Evolutionary conservation across 2,329 filamentous ascomycete species (phyloP).

Genomic region (Fusarium equiseti): DNA sequence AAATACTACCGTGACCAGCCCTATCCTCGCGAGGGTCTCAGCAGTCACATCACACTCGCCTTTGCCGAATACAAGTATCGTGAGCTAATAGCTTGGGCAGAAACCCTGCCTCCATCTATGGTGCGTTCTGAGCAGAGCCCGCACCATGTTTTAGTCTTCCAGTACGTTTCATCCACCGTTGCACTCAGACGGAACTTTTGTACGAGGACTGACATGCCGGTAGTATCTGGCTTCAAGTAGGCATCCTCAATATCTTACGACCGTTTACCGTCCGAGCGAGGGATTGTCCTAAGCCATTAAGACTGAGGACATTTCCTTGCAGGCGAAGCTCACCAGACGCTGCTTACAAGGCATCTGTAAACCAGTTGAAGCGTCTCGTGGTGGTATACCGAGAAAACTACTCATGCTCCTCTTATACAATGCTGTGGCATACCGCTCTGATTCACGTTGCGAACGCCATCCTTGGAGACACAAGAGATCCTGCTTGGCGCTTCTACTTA

Average conservation of each 20-base stretch:
- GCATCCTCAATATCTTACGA: slow-evolving; percentile 54
- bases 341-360: slow-evolving; percentile 52
- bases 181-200: background rate
- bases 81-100: slow-evolving; percentile 55
- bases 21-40: slow-evolving; percentile 13
- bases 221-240: slow-evolving; percentile 57
- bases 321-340: slow-evolving; percentile 46
- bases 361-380: slow-evolving; percentile 55
- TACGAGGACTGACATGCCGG: background rate
- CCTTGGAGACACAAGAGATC: slow-evolving; percentile 47
- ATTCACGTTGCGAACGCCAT: slow-evolving; percentile 56
- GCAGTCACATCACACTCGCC: slow-evolving; percentile 21
- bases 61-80: slow-evolving; percentile 55
- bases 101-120: slow-evolving; percentile 48
- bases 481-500: slow-evolving; percentile 53
- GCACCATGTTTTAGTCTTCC: slow-evolving; percentile 53
- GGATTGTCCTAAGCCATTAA: background rate
- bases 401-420: slow-evolving; percentile 51
- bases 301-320: slow-evolving; percentile 49
- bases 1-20: slow-evolving; percentile 44
- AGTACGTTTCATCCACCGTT: slow-evolving; percentile 47
- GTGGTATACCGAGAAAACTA: slow-evolving; percentile 53
- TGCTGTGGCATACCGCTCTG: slow-evolving; percentile 57
- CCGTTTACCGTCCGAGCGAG: slow-evolving; percentile 33
- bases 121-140: slow-evolving; percentile 45